Base-by-base conservation (phyloP, 805 yeast genomes). In the Metschnikowia colocasiae region DNA sequence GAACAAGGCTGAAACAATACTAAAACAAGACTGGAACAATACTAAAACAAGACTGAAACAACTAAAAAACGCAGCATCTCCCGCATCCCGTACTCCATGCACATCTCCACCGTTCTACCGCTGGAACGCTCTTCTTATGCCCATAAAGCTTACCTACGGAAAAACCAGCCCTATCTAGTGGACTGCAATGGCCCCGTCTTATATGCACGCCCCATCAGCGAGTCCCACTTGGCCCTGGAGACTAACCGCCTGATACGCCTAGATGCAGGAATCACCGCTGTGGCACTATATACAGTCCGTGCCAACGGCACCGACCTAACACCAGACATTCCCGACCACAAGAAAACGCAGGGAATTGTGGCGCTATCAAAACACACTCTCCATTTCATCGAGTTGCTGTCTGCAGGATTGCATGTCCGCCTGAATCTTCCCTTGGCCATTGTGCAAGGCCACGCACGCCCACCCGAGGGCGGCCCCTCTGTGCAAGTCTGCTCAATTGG, bases 161-260 rank as follows among this genome's bases (percentile, higher is more conserved):
- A 9, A 18, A 9, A 19, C n/a, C 42, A 39, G 15, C 26, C 34
- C 4, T 39, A 29, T 29, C 25, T 39, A 12, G 19, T 39, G 4
- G 34, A 39, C 12, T 20, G 20, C 6, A 20, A 39, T 12, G 42
- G 42, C 2, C 15, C 18, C n/a, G 33, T n/a, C 3, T 10, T 39
- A n/a, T 9, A 30, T 9, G 34, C 34, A n/a, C 42, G 42, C 19
- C 42, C 42, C 10, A 16, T 39, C 4, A 39, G 34, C 33, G 42
- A 39, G 12, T 38, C 32, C 12, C 19, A 39, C 7, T 13, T 20
- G n/a, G 19, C 34, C 5, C 18, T 10, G 9, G 27, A 2, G 8
- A 26, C 34, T 7, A 39, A 39, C n/a, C 34, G 34, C 7, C 42
- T 39, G 42, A 13, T 39, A 10, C 18, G 30, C 6, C n/a, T 39